Percentiles rank a stretch among this genome's conserved stretches.
phyloP scores from a whole-genome alignment of 1,284 basidiomycete species.

The Vanrija sp. region DNA sequence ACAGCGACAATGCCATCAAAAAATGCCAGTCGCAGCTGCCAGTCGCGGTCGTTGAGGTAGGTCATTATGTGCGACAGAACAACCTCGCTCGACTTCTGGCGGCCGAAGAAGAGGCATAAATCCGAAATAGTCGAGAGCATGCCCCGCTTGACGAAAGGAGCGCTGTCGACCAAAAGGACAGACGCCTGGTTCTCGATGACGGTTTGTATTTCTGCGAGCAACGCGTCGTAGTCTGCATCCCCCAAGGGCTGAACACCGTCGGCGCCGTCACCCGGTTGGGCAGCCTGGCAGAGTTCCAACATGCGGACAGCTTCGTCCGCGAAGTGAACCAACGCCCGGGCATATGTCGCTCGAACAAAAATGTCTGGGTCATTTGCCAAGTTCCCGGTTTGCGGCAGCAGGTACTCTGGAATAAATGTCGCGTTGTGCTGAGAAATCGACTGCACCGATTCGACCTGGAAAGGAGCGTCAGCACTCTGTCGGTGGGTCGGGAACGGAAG shows the following conservation, averaged over 20 bases:
- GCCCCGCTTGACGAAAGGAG: constrained; percentile 55
- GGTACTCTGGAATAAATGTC: constrained; percentile 85
- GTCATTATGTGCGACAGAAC: constrained; percentile 97
- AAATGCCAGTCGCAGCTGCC: constrained; percentile 84
- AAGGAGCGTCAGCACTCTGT: neutral
- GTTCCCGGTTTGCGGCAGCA: constrained; percentile 82
- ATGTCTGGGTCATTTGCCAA: constrained; percentile 78
- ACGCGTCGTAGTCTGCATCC: constrained; percentile 81
- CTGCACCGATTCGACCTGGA: constrained; percentile 73
- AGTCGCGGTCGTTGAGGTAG: constrained; percentile 92
- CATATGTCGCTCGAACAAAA: constrained; percentile 84
- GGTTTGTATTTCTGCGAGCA: constrained; percentile 76
- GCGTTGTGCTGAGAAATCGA: constrained; percentile 86
- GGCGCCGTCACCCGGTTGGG: constrained; percentile 52
- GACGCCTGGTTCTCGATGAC: constrained; percentile 85
- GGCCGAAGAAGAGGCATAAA: constrained; percentile 86
- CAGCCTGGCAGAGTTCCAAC: constrained; percentile 87
- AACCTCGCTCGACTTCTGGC: constrained; percentile 89
- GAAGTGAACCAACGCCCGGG: constrained; percentile 76
- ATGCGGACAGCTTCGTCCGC: constrained; percentile 68
- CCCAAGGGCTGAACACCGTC: constrained; percentile 61
- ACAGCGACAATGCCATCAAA: constrained; percentile 95
- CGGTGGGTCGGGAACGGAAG: neutral
- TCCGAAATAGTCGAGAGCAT: constrained; percentile 72
- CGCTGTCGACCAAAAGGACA: constrained; percentile 58